A percentile compares a stretch with the other conserved stretches of the same genome.
These are phyloP conservation scores for Apiospora sp. DNA, from an alignment of 2,329 filamentous ascomycete species.

Conservation along the genomic window DNA sequence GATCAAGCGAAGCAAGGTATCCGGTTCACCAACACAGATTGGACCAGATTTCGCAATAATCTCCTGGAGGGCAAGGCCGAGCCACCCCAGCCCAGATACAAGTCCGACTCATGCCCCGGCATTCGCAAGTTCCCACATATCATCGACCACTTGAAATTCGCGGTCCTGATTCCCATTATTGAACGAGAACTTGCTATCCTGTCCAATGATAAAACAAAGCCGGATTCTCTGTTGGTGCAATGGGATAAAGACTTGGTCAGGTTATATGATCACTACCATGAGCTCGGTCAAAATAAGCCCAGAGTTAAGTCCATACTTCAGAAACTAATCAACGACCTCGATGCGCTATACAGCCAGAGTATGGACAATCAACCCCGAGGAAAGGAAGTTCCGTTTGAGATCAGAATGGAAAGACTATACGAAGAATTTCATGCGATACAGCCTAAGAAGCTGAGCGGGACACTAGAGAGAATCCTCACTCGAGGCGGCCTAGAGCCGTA, in stretches of 20 bases:
- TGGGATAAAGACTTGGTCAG: slow-evolving; percentile 22
- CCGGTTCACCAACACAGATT: slow-evolving; percentile 54
- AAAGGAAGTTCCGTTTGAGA: background rate
- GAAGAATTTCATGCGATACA: slow-evolving; percentile 8
- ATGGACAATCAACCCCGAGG: background rate
- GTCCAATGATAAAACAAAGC: slow-evolving; percentile 28
- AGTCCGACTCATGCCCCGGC: slow-evolving; percentile 43
- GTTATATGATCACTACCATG: background rate
- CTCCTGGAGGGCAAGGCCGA: slow-evolving; percentile 37
- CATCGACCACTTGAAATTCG: slow-evolving; percentile 69
- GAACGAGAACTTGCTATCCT: slow-evolving; percentile 47
- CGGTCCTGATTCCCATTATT: slow-evolving; percentile 54
- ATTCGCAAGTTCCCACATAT: slow-evolving; percentile 54
- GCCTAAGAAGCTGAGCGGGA: background rate
- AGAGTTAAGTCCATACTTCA: background rate
- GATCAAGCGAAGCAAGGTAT: slow-evolving; percentile 66
- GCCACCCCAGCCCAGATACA: slow-evolving; percentile 51
- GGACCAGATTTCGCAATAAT: slow-evolving; percentile 46
- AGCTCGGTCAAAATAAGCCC: background rate
- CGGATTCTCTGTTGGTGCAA: background rate
- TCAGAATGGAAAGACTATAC: background rate
- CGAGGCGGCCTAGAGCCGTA: background rate
- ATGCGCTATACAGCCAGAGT: background rate
- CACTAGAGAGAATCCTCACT: background rate
- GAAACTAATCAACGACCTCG: background rate